These are phyloP conservation scores for Xylariales sp. DNA, from an alignment of 2,329 filamentous ascomycete species.

Conservation along the genomic window DNA sequence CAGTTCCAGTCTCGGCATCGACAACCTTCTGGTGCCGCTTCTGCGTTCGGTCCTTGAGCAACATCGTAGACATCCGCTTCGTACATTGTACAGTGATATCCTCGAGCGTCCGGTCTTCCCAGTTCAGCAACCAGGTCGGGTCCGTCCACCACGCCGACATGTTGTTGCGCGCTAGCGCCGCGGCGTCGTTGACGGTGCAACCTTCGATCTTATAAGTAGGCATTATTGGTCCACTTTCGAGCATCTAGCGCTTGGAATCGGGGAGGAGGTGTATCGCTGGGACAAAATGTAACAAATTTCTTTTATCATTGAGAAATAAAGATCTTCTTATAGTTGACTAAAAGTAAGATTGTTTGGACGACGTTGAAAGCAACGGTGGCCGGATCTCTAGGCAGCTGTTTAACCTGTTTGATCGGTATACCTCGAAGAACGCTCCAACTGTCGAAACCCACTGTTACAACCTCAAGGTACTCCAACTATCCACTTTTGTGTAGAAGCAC, in stretches of 20 bases:
- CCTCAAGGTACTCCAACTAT: too few species aligned
- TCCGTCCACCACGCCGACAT: constrained; percentile 22
- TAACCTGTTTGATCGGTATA: too few species aligned
- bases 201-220: constrained; percentile 8
- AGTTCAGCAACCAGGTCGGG: constrained; percentile 17
- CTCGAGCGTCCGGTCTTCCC: constrained; percentile 10
- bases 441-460: too few species aligned
- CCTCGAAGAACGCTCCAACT: too few species aligned
- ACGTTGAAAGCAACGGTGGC: neutral
- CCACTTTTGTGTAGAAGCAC: too few species aligned
- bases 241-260: too few species aligned
- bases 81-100: constrained; percentile 9
- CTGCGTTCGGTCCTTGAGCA: constrained; percentile 8
- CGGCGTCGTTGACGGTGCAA: constrained; percentile 17
- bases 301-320: too few species aligned
- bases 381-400: neutral
- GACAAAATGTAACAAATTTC: neutral
- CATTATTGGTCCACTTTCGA: neutral
- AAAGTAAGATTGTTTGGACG: neutral
- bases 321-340: neutral
- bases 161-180: constrained; percentile 19
- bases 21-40: constrained; percentile 12
- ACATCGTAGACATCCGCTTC: constrained; percentile 9
- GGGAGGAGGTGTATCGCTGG: too few species aligned
- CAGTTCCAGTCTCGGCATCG: constrained; percentile 7